These are phyloP conservation scores for Polyporus tsugae DNA, from an alignment of 1,284 basidiomycete species.

Conservation along the genomic window DNA sequence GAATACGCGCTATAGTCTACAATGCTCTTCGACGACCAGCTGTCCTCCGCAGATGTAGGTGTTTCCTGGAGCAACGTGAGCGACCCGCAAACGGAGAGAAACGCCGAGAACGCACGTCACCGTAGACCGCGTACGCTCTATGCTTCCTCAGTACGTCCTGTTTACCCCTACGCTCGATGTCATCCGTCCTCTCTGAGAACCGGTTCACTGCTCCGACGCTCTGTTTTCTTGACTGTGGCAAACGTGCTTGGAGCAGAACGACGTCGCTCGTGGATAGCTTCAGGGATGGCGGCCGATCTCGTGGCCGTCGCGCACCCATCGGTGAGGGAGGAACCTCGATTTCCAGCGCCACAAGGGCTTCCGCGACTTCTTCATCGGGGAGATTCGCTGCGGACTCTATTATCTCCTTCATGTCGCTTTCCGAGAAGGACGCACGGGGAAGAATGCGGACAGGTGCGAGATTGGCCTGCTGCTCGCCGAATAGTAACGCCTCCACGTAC, in stretches of 20 bases:
- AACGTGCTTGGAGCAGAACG: conserved; percentile 23
- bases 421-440: conserved; percentile 29
- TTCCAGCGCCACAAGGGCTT: conserved; percentile 26
- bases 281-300: conserved; percentile 27
- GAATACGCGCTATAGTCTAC: conserved; percentile 26
- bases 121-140: conserved; percentile 27
- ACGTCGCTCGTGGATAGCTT: conserved; percentile 30
- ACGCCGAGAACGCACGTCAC: conserved; percentile 15
- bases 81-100: not conserved
- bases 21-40: conserved; percentile 32
- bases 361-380: conserved; percentile 18
- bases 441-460: conserved; percentile 15
- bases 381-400: conserved; percentile 25
- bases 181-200: conserved; percentile 20
- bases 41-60: conserved; percentile 26
- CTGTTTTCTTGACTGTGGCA: conserved; percentile 22
- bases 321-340: conserved; percentile 12
- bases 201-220: conserved; percentile 29
- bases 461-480: conserved; percentile 13
- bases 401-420: conserved; percentile 29
- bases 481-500: conserved; percentile 24
- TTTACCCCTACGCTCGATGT: not conserved
- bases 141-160: conserved; percentile 22
- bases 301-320: conserved; percentile 11
- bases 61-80: conserved; percentile 18